A percentile compares a stretch with the other conserved stretches of the same genome.
Evolutionary conservation across 176 grass and related monocot genomes (phyloP).

Genomic region (Neostapfia colusana): DNA sequence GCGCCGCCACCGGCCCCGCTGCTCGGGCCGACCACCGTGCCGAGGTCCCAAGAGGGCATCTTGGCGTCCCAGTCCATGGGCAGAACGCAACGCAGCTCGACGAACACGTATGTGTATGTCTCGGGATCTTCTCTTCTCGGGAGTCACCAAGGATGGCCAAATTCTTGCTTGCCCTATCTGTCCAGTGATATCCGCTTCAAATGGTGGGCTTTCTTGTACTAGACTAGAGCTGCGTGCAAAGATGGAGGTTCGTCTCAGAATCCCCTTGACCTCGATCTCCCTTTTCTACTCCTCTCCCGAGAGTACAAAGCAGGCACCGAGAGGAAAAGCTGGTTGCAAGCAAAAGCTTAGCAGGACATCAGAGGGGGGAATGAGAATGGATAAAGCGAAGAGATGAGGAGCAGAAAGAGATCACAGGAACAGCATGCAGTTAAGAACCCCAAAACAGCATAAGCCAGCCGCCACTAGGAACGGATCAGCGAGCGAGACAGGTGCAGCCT

Average conservation of each 20-base stretch:
- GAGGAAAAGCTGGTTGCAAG: conserved; percentile 45
- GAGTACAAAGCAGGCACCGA: conserved; percentile 14
- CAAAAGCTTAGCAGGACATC: not conserved
- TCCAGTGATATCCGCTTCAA: too few species aligned
- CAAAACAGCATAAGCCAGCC: conserved; percentile 16
- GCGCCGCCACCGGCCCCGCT: conserved; percentile 3
- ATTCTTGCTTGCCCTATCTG: not conserved
- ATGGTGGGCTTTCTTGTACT: too few species aligned
- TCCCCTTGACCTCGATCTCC: not conserved
- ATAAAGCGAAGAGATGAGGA: not conserved
- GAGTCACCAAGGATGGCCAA: not conserved
- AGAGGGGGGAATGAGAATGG: not conserved
- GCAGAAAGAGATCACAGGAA: conserved; percentile 19
- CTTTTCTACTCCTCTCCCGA: not conserved
- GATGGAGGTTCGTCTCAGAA: too few species aligned
- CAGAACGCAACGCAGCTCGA: not conserved
- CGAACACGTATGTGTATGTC: not conserved
- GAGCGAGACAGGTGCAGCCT: not conserved
- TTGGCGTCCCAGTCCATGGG: conserved; percentile 79
- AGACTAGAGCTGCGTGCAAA: too few species aligned
- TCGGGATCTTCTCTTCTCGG: conserved; percentile 6
- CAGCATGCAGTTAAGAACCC: conserved; percentile 44
- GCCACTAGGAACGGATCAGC: not conserved
- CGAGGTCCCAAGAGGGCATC: conserved; percentile 54
- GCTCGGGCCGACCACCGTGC: conserved; percentile 54